Evolutionary conservation across 2,329 filamentous ascomycete genomes (phyloP).

Genomic region (Fusarium musae): DNA sequence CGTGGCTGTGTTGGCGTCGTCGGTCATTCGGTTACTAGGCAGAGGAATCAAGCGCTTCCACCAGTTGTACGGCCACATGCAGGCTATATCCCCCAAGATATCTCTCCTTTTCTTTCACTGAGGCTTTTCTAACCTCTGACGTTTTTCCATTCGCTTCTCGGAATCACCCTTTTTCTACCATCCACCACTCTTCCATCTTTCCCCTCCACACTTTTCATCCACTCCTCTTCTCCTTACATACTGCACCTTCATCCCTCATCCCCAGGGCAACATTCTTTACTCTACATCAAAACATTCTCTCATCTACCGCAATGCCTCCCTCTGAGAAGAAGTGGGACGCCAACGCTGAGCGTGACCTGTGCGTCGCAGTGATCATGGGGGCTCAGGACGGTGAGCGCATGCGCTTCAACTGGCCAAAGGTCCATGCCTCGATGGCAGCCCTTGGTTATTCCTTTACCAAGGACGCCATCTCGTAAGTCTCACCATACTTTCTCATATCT

Average conservation of each 20-base stretch:
- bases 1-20: not conserved
- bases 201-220: not conserved
- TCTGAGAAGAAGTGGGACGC: constrained; percentile 52
- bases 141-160: not conserved
- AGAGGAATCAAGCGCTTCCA: not conserved
- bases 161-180: not conserved
- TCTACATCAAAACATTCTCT: not conserved
- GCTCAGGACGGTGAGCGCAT: constrained; percentile 41
- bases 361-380: constrained; percentile 49
- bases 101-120: not conserved
- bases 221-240: not conserved
- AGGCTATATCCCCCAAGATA: not conserved
- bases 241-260: not conserved
- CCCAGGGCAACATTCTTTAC: not conserved
- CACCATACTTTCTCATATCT: not conserved
- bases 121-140: too few relatives aligned
- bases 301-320: constrained; percentile 38
- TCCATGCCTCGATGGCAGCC: constrained; percentile 47
- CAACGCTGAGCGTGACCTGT: constrained; percentile 53
- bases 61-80: not conserved
- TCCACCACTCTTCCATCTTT: not conserved
- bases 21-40: not conserved
- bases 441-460: constrained; percentile 52
- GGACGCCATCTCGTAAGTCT: constrained; percentile 53
- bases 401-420: constrained; percentile 49